phyloP scores from a whole-genome alignment of 306 rosid species.

The Quercus ilex region DNA sequence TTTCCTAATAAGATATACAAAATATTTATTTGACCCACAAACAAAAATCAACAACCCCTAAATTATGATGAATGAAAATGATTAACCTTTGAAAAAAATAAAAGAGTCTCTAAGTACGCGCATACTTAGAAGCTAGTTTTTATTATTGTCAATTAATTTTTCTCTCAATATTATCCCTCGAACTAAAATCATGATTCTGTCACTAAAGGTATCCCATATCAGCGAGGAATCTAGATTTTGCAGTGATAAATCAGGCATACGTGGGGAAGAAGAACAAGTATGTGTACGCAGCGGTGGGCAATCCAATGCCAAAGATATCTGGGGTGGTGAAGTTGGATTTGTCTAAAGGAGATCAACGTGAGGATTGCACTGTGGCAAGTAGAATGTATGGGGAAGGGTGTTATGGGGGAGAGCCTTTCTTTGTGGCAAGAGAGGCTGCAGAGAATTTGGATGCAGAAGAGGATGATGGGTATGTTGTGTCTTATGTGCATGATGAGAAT shows the following conservation, averaged over 20 bases:
- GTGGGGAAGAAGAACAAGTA: conserved; percentile 46
- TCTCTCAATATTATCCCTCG: too few relatives aligned
- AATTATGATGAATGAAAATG: too few relatives aligned
- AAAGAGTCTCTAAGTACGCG: too few relatives aligned
- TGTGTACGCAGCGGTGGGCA: conserved; percentile 73
- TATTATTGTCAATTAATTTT: too few relatives aligned
- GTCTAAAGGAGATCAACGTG: conserved; percentile 23
- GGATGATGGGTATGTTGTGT: conserved; percentile 75
- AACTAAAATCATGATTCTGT: too few relatives aligned
- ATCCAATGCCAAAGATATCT: conserved; percentile 84
- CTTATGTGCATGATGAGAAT: conserved; percentile 64
- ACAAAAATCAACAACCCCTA: too few relatives aligned
- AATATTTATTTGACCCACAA: too few relatives aligned
- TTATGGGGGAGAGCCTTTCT: conserved; percentile 83
- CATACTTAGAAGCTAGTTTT: too few relatives aligned
- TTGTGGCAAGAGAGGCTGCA: conserved; percentile 50
- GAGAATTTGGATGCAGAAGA: conserved; percentile 35
- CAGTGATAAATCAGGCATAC: conserved; percentile 43
- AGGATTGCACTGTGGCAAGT: conserved; percentile 56
- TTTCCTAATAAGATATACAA: too few relatives aligned
- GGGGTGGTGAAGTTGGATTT: conserved; percentile 90
- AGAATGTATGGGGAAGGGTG: conserved; percentile 67
- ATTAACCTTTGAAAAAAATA: too few relatives aligned
- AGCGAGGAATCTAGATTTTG: conserved; percentile 69
- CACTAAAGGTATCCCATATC: conserved; percentile 46